Evolutionary conservation across 1,284 basidiomycete genomes (phyloP).

Genomic region (Volvariella surrecta): DNA sequence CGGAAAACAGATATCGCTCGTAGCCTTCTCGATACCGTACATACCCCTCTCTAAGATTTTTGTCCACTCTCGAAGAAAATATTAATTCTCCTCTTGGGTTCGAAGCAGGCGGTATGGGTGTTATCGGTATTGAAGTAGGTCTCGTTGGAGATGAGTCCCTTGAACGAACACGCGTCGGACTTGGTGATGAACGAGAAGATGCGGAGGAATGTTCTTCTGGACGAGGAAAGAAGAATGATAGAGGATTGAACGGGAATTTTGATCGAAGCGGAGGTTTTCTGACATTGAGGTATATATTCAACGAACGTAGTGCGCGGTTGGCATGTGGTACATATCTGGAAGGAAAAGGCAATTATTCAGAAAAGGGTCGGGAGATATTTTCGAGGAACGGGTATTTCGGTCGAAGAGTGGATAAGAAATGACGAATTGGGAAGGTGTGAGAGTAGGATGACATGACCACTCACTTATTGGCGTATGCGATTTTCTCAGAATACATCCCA

Average conservation of each 20-base stretch:
- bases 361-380: background rate
- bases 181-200: constrained; percentile 15
- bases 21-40: constrained; percentile 90
- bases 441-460: constrained; percentile 18
- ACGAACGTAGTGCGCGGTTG: constrained; percentile 82
- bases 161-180: constrained; percentile 18
- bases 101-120: constrained; percentile 79
- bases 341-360: background rate
- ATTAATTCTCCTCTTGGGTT: constrained; percentile 96
- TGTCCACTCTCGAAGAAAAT: constrained; percentile 85
- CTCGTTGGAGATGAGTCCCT: constrained; percentile 22
- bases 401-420: constrained; percentile 6
- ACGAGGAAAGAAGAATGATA: constrained; percentile 57
- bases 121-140: constrained; percentile 48
- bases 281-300: constrained; percentile 97
- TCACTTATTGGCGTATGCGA: constrained; percentile 91
- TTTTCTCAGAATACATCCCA: constrained; percentile 95
- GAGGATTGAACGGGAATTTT: constrained; percentile 55
- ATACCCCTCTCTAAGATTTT: constrained; percentile 82
- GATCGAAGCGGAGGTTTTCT: constrained; percentile 63
- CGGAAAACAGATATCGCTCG: constrained; percentile 72
- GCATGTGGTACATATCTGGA: constrained; percentile 92
- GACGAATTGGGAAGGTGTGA: constrained; percentile 7
- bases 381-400: constrained; percentile 2
- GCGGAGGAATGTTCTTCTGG: constrained; percentile 16